Conservation (phyloP, 345 rosid species). For the Cardamine chenopodiifolia region DNA sequence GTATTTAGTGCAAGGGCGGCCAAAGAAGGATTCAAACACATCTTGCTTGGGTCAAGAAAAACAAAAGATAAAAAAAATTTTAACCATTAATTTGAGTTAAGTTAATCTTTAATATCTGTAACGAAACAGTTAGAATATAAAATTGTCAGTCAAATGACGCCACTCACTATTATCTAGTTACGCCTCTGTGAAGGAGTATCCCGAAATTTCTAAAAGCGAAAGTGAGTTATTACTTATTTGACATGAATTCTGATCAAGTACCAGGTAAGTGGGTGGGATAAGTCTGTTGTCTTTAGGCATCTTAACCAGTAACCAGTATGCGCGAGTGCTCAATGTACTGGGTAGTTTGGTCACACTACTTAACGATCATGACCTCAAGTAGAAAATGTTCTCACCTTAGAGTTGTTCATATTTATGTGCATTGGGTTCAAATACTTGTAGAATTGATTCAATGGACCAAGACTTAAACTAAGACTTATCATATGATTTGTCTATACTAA, state of each 20-base stretch:
- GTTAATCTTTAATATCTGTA: neutral
- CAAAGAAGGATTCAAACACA: neutral
- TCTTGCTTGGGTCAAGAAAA: neutral
- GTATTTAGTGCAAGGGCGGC: neutral
- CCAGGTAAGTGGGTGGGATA: neutral
- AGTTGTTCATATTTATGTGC: neutral
- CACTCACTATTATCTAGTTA: neutral
- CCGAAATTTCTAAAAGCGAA: neutral
- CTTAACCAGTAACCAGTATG: neutral
- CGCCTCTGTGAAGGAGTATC: neutral
- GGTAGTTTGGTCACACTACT: neutral
- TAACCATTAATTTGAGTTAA: neutral
- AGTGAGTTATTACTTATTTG: neutral
- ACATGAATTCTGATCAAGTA: neutral
- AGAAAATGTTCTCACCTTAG: neutral
- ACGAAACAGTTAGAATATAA: too few relatives aligned
- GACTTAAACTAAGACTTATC: neutral
- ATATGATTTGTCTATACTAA: neutral
- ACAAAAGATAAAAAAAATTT: neutral
- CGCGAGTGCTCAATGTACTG: neutral
- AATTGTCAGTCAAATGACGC: neutral
- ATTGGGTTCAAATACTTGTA: neutral
- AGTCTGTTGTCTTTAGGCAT: neutral
- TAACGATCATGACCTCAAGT: neutral
- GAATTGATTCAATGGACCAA: neutral